phyloP scores from a whole-genome alignment of 1,284 basidiomycete species.

The Cryptococcus sp. region DNA sequence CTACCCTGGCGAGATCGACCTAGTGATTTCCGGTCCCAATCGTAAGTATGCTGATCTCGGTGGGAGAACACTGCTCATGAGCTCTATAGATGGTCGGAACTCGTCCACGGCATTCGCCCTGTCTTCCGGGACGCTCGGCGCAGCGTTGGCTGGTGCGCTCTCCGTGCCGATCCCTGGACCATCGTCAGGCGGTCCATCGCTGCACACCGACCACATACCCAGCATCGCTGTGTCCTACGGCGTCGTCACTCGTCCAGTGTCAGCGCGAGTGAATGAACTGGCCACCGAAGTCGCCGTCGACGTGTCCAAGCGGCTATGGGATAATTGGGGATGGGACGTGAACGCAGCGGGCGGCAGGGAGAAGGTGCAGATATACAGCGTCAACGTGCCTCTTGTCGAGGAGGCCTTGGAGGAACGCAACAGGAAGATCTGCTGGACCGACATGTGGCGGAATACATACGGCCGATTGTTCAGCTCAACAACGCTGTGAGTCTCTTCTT shows the following conservation, averaged over 20 bases:
- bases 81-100: constrained; percentile 65
- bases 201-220: constrained; percentile 43
- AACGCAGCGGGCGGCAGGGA: constrained; percentile 13
- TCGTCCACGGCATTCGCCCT: constrained; percentile 79
- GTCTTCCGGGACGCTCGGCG: constrained; percentile 87
- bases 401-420: constrained; percentile 33
- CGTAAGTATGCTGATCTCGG: constrained; percentile 33
- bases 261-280: constrained; percentile 62
- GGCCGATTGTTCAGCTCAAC: constrained; percentile 49
- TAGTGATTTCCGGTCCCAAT: constrained; percentile 62
- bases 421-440: constrained; percentile 48
- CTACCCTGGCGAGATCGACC: constrained; percentile 78
- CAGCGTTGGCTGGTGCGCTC: constrained; percentile 82
- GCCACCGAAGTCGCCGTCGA: constrained; percentile 68
- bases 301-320: constrained; percentile 72
- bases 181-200: constrained; percentile 63
- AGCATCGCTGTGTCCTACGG: constrained; percentile 87
- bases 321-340: constrained; percentile 73
- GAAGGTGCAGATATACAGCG: constrained; percentile 45
- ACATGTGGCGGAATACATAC: constrained; percentile 53
- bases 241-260: constrained; percentile 71
- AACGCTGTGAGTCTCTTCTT: constrained; percentile 27
- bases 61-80: background rate
- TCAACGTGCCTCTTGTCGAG: constrained; percentile 52
- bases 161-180: constrained; percentile 71